Base-by-base conservation (phyloP, 805 yeast species). In the Metschnikowia rubicola region DNA sequence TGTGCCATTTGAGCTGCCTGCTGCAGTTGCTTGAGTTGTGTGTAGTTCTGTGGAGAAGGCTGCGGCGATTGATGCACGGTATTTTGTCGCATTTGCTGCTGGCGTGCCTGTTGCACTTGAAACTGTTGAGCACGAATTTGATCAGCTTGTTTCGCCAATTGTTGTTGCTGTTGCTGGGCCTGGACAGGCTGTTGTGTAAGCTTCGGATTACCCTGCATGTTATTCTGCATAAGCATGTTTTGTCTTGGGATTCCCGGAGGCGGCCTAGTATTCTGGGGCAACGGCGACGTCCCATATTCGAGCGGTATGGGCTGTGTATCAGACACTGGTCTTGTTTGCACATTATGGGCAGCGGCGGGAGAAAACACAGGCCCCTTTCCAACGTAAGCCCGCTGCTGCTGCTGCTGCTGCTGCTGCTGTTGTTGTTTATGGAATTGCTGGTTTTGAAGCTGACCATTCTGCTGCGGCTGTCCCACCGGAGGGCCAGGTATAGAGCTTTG, bases 61-160 rank as follows among this genome's bases (percentile, higher is more conserved):
- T 43, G 43, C 35, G 43, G 46, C 5, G 31, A 30, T 15, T 44
- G 52, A 33, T 46, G 52, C 7, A 21, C 26, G 26, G 5, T 21
- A 21, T 43, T 51, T 29, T 41, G 50, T 12, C 39, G 54, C 39
- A 45, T 51, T 52, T 40, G 58, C 21, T 50, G 53, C 36, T 54
- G 58, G 30, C 52, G 53, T 1, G 50, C 47, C 40, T 54, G 54
- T 29, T 54, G 58, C 26, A 52, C 46, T 35, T 52, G 56, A 28
- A 47, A 39, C 35, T 54, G 54, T 34, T 54, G 58, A 1, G 56
- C 54, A 7, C 56, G 42, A n/a, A 54, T 38, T 10, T 46, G 48
- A 15, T 40, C 47, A 9, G 52, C 54, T 21, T 53, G 54, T 32
- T 51, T 52, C 37, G 50, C 46, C 44, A 50, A 40, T 13, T 48